These are phyloP conservation scores for Pichia cactophila DNA, from an alignment of 1,139 yeast genomes.

Conservation along the genomic window DNA sequence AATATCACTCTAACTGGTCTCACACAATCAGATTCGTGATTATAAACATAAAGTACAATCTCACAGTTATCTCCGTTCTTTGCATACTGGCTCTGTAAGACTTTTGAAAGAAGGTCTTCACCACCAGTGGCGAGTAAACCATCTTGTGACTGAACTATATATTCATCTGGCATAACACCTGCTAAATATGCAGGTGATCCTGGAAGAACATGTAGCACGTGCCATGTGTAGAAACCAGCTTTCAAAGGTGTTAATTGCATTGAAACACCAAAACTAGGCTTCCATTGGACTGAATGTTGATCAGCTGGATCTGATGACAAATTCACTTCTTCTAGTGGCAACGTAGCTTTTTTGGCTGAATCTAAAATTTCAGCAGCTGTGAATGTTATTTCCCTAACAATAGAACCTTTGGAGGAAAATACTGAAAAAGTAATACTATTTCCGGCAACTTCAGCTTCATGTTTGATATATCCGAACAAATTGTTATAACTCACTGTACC, in stretches of 20 bases:
- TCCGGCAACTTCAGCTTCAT: conserved; percentile 27
- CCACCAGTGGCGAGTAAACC: conserved; percentile 82
- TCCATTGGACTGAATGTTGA: conserved; percentile 7
- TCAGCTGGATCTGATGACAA: conserved; percentile 10
- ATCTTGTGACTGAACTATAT: conserved; percentile 71
- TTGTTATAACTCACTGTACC: conserved; percentile 17
- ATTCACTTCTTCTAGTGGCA: conserved; percentile 13
- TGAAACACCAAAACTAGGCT: conserved; percentile 47
- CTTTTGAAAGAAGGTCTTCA: conserved; percentile 66
- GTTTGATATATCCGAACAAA: conserved; percentile 30
- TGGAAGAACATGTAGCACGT: conserved; percentile 64
- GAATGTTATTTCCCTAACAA: conserved; percentile 43
- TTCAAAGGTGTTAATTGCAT: conserved; percentile 72
- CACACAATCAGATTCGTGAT: conserved; percentile 75
- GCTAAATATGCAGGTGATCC: conserved; percentile 83
- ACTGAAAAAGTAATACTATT: conserved; percentile 49
- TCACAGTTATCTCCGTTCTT: conserved; percentile 29
- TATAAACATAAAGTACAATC: conserved; percentile 67
- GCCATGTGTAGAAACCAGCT: conserved; percentile 82
- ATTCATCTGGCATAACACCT: conserved; percentile 82
- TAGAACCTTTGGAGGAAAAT: conserved; percentile 90
- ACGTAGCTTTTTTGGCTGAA: not conserved
- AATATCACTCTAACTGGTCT: conserved; percentile 82
- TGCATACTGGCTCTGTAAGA: conserved; percentile 53
- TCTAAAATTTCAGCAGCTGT: conserved; percentile 20